Percentiles rank a stretch among this genome's conserved stretches.
Conservation (phyloP, 257 asterid genomes). For the Paraleonurus japonicus region DNA sequence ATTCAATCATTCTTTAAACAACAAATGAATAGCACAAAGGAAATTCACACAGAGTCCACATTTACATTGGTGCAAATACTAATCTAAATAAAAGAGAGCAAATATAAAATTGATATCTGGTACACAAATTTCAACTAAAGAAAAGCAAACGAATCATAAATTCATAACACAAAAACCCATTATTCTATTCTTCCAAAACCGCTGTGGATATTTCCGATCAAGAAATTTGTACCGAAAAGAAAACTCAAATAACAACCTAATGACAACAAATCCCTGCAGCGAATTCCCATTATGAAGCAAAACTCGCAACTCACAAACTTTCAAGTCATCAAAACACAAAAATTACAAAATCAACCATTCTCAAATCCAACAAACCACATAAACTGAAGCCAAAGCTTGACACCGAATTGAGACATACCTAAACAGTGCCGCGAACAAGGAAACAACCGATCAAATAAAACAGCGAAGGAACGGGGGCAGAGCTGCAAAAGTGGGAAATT, state of each 20-base stretch:
- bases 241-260: not conserved
- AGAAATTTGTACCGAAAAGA: not conserved
- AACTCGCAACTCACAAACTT: not conserved
- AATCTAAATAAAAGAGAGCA: not conserved
- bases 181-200: constrained; percentile 6
- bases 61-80: constrained; percentile 2
- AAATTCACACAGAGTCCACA: not conserved
- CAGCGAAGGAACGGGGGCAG: not conserved
- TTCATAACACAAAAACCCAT: not conserved
- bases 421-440: constrained; percentile 12
- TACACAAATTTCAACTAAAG: constrained; percentile 1
- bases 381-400: not conserved
- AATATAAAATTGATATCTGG: not conserved
- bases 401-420: constrained; percentile 21
- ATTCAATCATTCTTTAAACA: not conserved
- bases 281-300: constrained; percentile 13
- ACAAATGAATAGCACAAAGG: not conserved
- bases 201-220: not conserved
- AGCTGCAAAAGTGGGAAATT: constrained; percentile 23
- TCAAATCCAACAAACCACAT: not conserved
- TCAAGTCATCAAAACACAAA: not conserved
- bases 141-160: constrained; percentile 1
- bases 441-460: constrained; percentile 11
- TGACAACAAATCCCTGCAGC: not conserved
- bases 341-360: not conserved